These are phyloP conservation scores for Fusarium napiforme DNA, from an alignment of 2,329 filamentous ascomycete genomes.

Conservation along the genomic window DNA sequence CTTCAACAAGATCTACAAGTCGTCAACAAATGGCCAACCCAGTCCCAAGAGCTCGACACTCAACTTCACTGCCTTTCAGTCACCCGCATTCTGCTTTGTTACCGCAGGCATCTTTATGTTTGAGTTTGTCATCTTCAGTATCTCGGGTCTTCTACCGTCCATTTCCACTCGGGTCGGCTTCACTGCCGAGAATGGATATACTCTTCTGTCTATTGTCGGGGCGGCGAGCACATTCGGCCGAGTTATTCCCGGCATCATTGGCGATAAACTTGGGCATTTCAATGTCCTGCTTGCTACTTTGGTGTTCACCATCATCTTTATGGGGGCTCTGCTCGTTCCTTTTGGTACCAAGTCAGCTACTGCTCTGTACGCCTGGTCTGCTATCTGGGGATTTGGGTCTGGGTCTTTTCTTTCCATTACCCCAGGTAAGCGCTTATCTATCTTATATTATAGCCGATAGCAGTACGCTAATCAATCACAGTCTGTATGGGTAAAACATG, in stretches of 20 bases:
- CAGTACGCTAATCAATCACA: conserved; percentile 8
- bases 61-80: conserved; percentile 55
- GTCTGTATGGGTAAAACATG: conserved; percentile 61
- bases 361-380: conserved; percentile 57
- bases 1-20: conserved; percentile 37
- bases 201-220: conserved; percentile 57
- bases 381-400: conserved; percentile 60
- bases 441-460: not conserved
- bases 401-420: conserved; percentile 59
- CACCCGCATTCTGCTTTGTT: conserved; percentile 55
- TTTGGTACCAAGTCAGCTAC: conserved; percentile 53
- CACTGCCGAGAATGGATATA: conserved; percentile 53
- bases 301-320: conserved; percentile 53
- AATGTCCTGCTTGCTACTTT: conserved; percentile 48
- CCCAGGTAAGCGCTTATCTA: conserved; percentile 35
- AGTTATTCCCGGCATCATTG: conserved; percentile 55
- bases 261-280: conserved; percentile 57
- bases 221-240: conserved; percentile 56
- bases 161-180: conserved; percentile 54
- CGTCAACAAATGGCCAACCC: not conserved
- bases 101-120: conserved; percentile 56
- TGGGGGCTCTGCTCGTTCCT: conserved; percentile 57
- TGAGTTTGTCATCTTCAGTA: conserved; percentile 61
- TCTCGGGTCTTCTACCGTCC: conserved; percentile 58
- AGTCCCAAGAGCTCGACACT: conserved; percentile 41